Evolutionary conservation across 306 rosid genomes (phyloP).

Genomic region (Phaseolus lunatus): DNA sequence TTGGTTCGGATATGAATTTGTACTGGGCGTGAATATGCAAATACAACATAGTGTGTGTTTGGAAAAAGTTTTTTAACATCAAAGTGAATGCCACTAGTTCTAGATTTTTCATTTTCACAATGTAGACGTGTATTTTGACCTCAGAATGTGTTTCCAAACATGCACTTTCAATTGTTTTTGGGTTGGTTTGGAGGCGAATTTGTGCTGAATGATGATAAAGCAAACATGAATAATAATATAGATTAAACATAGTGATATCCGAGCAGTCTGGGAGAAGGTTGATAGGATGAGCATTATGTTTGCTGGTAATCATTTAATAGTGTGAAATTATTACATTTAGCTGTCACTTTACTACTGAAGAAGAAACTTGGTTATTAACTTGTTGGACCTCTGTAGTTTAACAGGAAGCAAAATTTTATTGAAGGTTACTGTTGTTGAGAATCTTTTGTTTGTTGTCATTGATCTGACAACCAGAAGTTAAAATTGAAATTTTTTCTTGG

Average conservation of each 20-base stretch:
- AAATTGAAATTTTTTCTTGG: constrained; percentile 17
- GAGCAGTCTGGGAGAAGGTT: constrained; percentile 9
- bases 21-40: too few relatives aligned
- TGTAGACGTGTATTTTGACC: too few relatives aligned
- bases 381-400: constrained; percentile 19
- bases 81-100: too few relatives aligned
- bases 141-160: too few relatives aligned
- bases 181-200: too few relatives aligned
- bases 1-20: too few relatives aligned
- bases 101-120: too few relatives aligned
- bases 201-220: not conserved
- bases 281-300: constrained; percentile 1
- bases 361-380: constrained; percentile 20
- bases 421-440: constrained; percentile 1
- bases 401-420: constrained; percentile 13
- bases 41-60: too few relatives aligned
- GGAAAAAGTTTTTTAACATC: too few relatives aligned
- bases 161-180: too few relatives aligned
- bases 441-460: constrained; percentile 19
- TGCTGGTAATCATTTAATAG: constrained; percentile 1
- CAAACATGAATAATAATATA: not conserved
- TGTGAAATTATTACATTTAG: not conserved
- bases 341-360: constrained; percentile 19
- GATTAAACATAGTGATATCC: constrained; percentile 5
- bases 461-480: constrained; percentile 23